These are phyloP conservation scores for Pinus taeda DNA, from an alignment of 75 land plant genomes.

Conservation along the genomic window DNA sequence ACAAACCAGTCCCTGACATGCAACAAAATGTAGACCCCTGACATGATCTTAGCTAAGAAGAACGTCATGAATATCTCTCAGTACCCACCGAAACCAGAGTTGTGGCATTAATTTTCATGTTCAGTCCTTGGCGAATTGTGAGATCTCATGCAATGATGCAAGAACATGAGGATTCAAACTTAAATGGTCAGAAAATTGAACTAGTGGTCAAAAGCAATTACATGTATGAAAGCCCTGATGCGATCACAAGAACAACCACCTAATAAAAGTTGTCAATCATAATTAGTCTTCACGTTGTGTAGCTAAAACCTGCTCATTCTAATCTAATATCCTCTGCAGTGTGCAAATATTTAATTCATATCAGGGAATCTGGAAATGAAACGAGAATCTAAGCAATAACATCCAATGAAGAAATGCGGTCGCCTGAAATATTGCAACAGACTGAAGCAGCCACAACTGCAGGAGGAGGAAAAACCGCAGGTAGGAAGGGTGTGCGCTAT, in stretches of 20 bases:
- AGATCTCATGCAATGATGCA: not conserved
- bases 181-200: not conserved
- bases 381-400: not conserved
- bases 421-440: not conserved
- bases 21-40: not conserved
- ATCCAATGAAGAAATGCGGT: not conserved
- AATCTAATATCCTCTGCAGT: no score
- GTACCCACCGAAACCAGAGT: not conserved
- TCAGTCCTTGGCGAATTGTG: not conserved
- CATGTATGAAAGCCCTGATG: no score
- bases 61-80: not conserved
- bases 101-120: not conserved
- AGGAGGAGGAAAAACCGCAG: not conserved
- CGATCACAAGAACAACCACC: no score
- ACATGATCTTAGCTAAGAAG: not conserved
- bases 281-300: no score
- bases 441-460: not conserved
- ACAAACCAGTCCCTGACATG: not conserved
- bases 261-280: no score
- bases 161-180: not conserved
- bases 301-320: no score
- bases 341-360: no score
- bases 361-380: no score
- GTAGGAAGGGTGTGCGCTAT: conserved; percentile 20
- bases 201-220: not conserved